Evolutionary conservation across 805 yeast species (phyloP), one percentile per base, ranked within the genome.

Genomic region (Zygosaccharomyces lentus): DNA sequence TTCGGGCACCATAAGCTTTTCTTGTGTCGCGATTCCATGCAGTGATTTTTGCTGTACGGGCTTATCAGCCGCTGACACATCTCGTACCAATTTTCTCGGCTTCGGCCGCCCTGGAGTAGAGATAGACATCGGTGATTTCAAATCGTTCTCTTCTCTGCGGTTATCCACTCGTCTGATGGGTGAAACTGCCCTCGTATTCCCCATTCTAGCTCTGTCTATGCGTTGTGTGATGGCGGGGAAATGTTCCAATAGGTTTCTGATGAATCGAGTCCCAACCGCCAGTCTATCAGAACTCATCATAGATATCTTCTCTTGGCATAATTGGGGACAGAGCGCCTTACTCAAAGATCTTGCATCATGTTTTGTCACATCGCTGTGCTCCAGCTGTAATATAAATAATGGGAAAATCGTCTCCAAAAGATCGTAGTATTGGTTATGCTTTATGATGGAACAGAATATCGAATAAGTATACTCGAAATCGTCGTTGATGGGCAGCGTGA

Each of bases 401-500:
- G 76, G 79, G 31, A 76, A 67, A 30, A 80, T 59, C 13, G 76
- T 67, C 5, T 59, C 51, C 3, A 72, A 45, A 4, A 69, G 43
- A 13, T 67, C 69, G n/a, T 61, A 58, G 43, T 64, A 62, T 10
- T 60, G 56, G 37, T 68, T 65, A 8, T 50, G 49, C 32, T 61
- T 51, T 30, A 73, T 49, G 25, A 77, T 62, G 34, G 55, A 54
- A 9, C 59, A 49, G 43, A 78, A 69, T 0, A 69, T 67, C 0
- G 52, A 38, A 6, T 57, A 49, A 0, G 81, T 75, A 58, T 74
- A 76, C 4, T 68, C 68, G 27, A 66, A 56, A 41, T 72, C 74
- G 57, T 79, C 84, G 17, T 57, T 61, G 13, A 82, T 68, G 4
- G 88, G 89, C 45, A 81, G 60, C 5, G 61, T 56, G 9, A 84